Percentiles rank a stretch among this genome's conserved stretches.
Evolutionary conservation across 306 rosid species (phyloP).

Genomic region (Amphicarpaea edgeworthii): DNA sequence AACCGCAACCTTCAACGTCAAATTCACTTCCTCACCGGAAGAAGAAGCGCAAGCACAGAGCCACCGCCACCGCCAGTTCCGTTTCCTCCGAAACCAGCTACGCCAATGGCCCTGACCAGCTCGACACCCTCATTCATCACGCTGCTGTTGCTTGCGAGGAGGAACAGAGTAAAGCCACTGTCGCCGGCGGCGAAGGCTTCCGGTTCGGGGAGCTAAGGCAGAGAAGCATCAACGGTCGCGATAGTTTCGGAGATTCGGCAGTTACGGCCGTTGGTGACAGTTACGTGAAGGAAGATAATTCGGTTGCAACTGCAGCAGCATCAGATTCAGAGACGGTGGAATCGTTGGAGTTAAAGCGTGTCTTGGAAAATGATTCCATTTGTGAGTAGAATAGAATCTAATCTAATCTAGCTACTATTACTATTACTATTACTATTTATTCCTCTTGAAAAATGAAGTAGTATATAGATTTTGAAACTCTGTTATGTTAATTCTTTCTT

Average conservation of each 20-base stretch:
- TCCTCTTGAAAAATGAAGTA: too few species aligned
- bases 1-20: constrained; percentile 14
- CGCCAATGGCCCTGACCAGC: constrained; percentile 17
- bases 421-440: too few species aligned
- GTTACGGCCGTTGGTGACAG: constrained; percentile 47
- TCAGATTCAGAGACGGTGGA: constrained; percentile 57
- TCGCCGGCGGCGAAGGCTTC: constrained; percentile 51
- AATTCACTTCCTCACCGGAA: constrained; percentile 36
- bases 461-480: constrained; percentile 9
- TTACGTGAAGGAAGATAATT: constrained; percentile 50
- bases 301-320: constrained; percentile 46
- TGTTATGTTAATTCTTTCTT: constrained; percentile 30
- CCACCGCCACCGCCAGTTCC: constrained; percentile 16
- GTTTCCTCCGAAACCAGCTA: constrained; percentile 17
- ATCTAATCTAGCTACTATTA: too few species aligned
- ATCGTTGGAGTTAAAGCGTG: constrained; percentile 72
- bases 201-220: constrained; percentile 64
- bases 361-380: constrained; percentile 68
- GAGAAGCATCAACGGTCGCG: constrained; percentile 59
- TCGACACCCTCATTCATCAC: constrained; percentile 31
- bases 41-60: constrained; percentile 61
- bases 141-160: constrained; percentile 47
- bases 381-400: constrained; percentile 61
- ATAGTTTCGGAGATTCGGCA: constrained; percentile 40
- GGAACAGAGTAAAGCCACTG: constrained; percentile 43